These are phyloP conservation scores for Diplocarpon rosae DNA, from an alignment of 2,329 filamentous ascomycete genomes.

Conservation along the genomic window DNA sequence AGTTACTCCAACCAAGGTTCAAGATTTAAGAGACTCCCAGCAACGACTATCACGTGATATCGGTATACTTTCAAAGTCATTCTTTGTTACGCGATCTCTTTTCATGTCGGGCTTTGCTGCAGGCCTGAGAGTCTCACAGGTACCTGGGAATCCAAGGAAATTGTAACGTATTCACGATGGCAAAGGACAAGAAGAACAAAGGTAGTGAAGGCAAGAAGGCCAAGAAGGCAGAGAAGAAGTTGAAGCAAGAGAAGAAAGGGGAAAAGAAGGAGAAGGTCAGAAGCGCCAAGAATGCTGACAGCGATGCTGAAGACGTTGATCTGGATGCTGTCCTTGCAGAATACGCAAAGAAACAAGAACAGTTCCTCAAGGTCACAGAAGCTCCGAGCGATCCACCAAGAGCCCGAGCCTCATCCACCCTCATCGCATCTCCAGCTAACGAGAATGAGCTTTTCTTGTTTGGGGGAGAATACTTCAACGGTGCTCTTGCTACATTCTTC, in stretches of 20 bases:
- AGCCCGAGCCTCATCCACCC: conserved; percentile 66
- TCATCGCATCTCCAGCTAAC: conserved; percentile 78
- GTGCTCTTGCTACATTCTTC: conserved; percentile 65
- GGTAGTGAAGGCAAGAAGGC: conserved; percentile 38
- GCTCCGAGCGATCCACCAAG: conserved; percentile 61
- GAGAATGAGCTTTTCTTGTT: conserved; percentile 83
- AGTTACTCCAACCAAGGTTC: no score
- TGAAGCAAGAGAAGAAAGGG: conserved; percentile 79
- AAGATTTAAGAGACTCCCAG: no score
- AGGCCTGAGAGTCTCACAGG: neutral
- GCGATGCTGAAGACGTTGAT: conserved; percentile 85
- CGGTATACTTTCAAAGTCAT: no score
- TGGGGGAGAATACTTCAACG: conserved; percentile 93
- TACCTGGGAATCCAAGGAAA: neutral
- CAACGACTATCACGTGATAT: no score
- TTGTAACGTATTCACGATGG: conserved; percentile 28
- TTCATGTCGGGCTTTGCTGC: no score
- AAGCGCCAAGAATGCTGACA: conserved; percentile 71
- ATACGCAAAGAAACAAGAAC: conserved; percentile 86
- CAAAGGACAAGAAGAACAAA: conserved; percentile 45
- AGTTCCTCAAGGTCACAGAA: conserved; percentile 90
- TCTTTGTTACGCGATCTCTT: no score
- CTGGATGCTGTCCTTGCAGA: conserved; percentile 87
- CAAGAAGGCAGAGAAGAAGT: conserved; percentile 50
- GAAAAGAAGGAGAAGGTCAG: conserved; percentile 74